A percentile compares a stretch with the other conserved stretches of the same genome.
phyloP scores from a whole-genome alignment of 78 protist species.

The Dictyostelium firmibasis region DNA sequence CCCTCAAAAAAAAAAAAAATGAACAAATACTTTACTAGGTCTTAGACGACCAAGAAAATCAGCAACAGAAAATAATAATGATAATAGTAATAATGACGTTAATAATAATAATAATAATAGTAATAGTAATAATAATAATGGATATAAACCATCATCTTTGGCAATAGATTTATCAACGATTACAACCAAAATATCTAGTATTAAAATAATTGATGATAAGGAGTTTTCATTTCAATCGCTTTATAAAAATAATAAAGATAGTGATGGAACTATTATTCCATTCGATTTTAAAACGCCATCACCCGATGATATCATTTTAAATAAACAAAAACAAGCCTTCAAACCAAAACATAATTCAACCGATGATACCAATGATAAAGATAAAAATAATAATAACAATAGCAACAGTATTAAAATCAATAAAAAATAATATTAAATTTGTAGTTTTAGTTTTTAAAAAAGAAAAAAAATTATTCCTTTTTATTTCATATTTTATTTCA shows the following conservation, averaged over 20 bases:
- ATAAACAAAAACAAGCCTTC: constrained; percentile 67
- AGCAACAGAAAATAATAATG: neutral
- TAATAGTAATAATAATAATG: neutral
- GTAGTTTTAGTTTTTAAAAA: neutral
- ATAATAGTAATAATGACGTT: neutral
- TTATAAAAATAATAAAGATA: neutral
- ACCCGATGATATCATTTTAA: constrained; percentile 63
- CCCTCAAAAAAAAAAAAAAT: neutral
- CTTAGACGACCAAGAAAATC: neutral
- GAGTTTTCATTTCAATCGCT: constrained; percentile 44
- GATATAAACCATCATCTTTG: constrained; percentile 37
- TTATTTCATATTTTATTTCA: neutral
- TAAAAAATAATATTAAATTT: neutral
- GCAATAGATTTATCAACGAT: constrained; percentile 24
- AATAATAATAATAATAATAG: neutral
- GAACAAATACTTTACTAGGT: neutral
- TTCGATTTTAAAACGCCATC: constrained; percentile 57
- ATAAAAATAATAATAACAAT: neutral
- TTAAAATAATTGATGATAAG: neutral
- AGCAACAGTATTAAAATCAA: neutral
- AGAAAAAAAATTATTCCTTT: neutral
- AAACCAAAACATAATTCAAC: constrained; percentile 49
- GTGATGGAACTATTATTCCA: constrained; percentile 29
- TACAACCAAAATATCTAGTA: neutral
- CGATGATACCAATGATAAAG: neutral